A percentile compares a stretch with the other conserved stretches of the same genome.
Evolutionary conservation across 192 early-diverging fungal species (phyloP).

Genomic region (Neocallimastix lanati): DNA sequence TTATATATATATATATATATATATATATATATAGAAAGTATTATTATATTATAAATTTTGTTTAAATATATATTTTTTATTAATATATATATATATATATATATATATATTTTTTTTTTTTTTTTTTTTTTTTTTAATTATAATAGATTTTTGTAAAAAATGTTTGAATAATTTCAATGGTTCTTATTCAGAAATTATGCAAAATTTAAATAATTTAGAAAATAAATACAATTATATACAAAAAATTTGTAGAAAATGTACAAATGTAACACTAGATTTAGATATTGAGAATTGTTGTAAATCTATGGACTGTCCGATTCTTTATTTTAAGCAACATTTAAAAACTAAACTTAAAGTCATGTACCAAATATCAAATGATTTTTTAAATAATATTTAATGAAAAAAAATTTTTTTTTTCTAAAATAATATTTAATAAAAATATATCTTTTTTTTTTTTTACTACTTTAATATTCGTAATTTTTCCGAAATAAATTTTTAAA

Average conservation of each 20-base stretch:
- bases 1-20: no score
- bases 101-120: neutral
- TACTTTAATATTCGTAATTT: no score
- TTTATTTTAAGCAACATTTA: constrained; percentile 2
- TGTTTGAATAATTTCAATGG: neutral
- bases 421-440: no score
- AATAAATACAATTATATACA: constrained; percentile 13
- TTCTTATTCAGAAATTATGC: neutral
- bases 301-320: constrained; percentile 42
- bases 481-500: no score
- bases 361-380: neutral
- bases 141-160: neutral
- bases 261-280: constrained; percentile 13
- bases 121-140: neutral
- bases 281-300: constrained; percentile 23
- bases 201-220: constrained; percentile 11
- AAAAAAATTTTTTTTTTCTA: no score
- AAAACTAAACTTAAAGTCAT: neutral
- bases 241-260: constrained; percentile 27
- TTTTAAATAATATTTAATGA: neutral
- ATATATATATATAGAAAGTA: no score
- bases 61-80: no score
- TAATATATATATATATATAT: neutral
- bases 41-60: no score
- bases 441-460: no score